These are phyloP conservation scores for Bipolaris zeicola DNA, from an alignment of 2,329 filamentous ascomycete species.

Conservation along the genomic window DNA sequence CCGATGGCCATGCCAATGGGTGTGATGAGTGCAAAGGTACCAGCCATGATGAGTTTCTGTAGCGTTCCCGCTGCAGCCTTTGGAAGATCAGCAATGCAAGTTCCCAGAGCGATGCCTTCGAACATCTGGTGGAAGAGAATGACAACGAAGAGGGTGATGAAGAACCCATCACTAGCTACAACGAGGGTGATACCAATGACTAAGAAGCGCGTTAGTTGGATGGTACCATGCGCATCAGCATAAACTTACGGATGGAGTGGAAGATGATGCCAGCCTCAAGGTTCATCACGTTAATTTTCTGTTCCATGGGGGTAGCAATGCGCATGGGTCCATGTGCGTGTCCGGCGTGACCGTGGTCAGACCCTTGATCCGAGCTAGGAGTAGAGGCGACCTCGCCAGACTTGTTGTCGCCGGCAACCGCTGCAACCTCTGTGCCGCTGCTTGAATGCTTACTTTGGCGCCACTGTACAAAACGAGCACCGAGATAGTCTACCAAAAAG, in stretches of 20 bases:
- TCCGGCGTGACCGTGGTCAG: conserved; percentile 20
- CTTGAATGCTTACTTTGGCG: conserved; percentile 29
- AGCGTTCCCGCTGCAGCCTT: conserved; percentile 39
- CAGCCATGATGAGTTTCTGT: conserved; percentile 66
- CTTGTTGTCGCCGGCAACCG: conserved; percentile 19
- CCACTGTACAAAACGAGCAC: conserved; percentile 62
- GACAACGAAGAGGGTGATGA: conserved; percentile 62
- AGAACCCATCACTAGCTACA: conserved; percentile 58
- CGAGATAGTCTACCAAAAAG: conserved; percentile 72
- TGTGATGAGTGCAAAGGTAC: conserved; percentile 71
- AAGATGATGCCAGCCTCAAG: conserved; percentile 77
- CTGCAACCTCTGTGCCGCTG: conserved; percentile 21
- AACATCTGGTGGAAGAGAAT: conserved; percentile 82
- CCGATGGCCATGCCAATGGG: conserved; percentile 82
- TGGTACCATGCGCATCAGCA: neutral
- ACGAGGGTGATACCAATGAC: conserved; percentile 68
- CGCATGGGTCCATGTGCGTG: conserved; percentile 32
- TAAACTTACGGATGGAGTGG: conserved; percentile 68
- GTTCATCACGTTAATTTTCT: conserved; percentile 67
- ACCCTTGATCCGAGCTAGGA: conserved; percentile 20
- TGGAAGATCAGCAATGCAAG: conserved; percentile 68
- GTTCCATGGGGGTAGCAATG: conserved; percentile 29
- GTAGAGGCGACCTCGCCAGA: conserved; percentile 14
- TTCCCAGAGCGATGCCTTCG: conserved; percentile 75
- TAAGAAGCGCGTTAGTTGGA: conserved; percentile 29